phyloP scores from a whole-genome alignment of 805 yeast species.

The Kurtzmaniella fragi region DNA sequence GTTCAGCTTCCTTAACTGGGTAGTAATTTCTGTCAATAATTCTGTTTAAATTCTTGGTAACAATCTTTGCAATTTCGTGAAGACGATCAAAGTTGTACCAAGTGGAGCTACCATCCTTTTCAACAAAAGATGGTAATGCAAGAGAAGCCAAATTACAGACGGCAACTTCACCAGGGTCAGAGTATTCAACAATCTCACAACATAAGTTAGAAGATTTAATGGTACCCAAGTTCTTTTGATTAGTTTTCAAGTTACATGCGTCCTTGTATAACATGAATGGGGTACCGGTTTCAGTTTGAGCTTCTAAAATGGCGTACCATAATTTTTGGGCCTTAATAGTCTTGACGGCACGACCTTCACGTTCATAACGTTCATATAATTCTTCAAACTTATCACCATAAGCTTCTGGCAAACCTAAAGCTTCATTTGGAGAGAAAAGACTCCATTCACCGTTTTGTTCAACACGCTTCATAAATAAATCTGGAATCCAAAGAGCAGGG shows the following conservation, averaged over 20 bases:
- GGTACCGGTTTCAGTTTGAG: conserved; percentile 62
- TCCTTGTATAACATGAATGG: conserved; percentile 63
- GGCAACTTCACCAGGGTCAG: conserved; percentile 53
- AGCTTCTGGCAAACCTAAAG: conserved; percentile 50
- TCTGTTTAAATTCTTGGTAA: conserved; percentile 51
- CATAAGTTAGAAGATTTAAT: conserved; percentile 60
- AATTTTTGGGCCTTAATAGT: conserved; percentile 55
- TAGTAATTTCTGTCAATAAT: conserved; percentile 53
- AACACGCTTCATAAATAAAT: conserved; percentile 57
- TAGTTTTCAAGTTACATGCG: conserved; percentile 54
- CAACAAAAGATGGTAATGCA: conserved; percentile 54
- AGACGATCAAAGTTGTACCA: conserved; percentile 54
- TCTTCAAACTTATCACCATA: conserved; percentile 54
- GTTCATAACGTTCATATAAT: conserved; percentile 48
- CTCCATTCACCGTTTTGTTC: conserved; percentile 55
- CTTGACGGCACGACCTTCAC: conserved; percentile 44
- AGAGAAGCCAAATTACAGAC: conserved; percentile 60
- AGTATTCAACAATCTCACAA: conserved; percentile 60
- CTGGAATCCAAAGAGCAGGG: conserved; percentile 62
- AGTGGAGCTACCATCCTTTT: conserved; percentile 32
- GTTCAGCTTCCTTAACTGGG: conserved; percentile 51
- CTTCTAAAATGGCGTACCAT: conserved; percentile 57
- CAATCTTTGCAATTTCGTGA: conserved; percentile 51
- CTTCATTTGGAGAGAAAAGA: conserved; percentile 55
- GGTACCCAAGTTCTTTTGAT: conserved; percentile 56